Percentiles rank a stretch among this genome's conserved stretches.
These are phyloP conservation scores for Apophysomyces trapeziformis DNA, from an alignment of 371 early-diverging fungal genomes.

Conservation along the genomic window DNA sequence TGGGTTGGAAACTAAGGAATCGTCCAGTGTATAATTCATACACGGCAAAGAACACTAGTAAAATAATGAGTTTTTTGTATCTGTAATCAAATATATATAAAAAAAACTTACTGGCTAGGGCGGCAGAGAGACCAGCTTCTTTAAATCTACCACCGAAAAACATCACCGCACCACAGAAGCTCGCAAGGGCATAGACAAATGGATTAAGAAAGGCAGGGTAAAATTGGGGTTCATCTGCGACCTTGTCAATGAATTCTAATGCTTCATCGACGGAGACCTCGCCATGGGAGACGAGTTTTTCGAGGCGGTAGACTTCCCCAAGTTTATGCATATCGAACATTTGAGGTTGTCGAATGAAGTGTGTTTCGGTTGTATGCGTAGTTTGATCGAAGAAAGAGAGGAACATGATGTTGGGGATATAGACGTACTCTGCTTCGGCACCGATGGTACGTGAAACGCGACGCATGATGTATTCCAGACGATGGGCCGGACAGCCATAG, in stretches of 20 bases:
- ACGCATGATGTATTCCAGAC: conserved; percentile 57
- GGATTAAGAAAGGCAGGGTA: conserved; percentile 55
- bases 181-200: conserved; percentile 51
- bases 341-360: conserved; percentile 59
- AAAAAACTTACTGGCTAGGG: conserved; percentile 36
- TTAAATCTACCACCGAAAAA: conserved; percentile 46
- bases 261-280: conserved; percentile 58
- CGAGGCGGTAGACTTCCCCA: conserved; percentile 59
- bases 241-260: conserved; percentile 47
- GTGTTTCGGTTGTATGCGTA: conserved; percentile 78
- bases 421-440: conserved; percentile 70
- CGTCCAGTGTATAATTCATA: conserved; percentile 27
- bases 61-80: no score
- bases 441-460: conserved; percentile 57
- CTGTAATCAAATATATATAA: not conserved
- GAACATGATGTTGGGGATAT: conserved; percentile 72
- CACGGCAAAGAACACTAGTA: conserved; percentile 25
- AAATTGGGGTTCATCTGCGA: conserved; percentile 38
- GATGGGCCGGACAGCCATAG: conserved; percentile 64
- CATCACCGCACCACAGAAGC: conserved; percentile 53
- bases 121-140: conserved; percentile 46
- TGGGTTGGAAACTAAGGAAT: conserved; percentile 23
- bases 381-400: conserved; percentile 70
- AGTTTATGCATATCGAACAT: conserved; percentile 71
- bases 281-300: conserved; percentile 49